A percentile compares a stretch with the other conserved stretches of the same genome.
Conservation (phyloP, 306 rosid species). For the Dryas drummondii region DNA sequence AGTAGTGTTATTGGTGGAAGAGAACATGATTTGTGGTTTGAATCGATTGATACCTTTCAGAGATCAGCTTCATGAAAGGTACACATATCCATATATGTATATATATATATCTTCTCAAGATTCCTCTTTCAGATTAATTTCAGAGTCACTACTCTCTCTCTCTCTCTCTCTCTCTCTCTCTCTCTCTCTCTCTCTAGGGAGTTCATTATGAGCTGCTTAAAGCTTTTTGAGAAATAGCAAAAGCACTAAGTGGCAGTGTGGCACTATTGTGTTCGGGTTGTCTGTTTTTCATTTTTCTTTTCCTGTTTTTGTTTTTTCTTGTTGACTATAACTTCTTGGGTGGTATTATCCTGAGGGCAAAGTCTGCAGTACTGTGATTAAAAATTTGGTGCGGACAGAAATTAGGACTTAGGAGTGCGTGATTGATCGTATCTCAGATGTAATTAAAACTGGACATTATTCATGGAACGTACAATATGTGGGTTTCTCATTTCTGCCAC, state of each 20-base stretch:
- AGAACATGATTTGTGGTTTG: conserved; percentile 47
- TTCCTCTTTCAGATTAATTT: not conserved
- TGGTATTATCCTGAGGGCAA: not conserved
- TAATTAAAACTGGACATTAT: conserved; percentile 14
- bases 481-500: conserved; percentile 40
- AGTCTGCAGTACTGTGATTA: not conserved
- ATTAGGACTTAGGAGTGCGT: not conserved
- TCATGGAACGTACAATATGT: conserved; percentile 35
- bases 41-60: not conserved
- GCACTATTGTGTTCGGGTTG: not conserved
- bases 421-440: not conserved
- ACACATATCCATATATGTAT: too few relatives aligned
- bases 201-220: conserved; percentile 6
- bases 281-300: not conserved
- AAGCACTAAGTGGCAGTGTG: too few relatives aligned
- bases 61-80: too few relatives aligned
- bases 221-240: not conserved
- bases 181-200: not conserved
- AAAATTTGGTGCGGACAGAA: conserved; percentile 11
- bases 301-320: not conserved
- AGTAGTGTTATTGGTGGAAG: conserved; percentile 36
- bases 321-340: not conserved
- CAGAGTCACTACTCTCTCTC: not conserved
- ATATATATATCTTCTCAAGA: not conserved
- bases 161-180: not conserved